These are phyloP conservation scores for Nannizzia gypsea DNA, from an alignment of 2,329 filamentous ascomycete species.

Conservation along the genomic window DNA sequence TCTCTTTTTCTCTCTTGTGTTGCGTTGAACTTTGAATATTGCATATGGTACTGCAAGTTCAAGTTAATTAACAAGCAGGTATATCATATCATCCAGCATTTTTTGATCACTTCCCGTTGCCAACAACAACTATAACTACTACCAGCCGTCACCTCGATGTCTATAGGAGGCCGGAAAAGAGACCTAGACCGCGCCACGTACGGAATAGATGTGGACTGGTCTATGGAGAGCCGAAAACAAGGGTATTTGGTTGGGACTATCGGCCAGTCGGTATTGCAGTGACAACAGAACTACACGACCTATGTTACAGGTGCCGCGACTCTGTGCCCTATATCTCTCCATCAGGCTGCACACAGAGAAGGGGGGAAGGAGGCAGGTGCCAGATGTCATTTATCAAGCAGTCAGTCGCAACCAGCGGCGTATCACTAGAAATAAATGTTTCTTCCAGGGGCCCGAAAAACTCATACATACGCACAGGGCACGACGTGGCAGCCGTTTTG, in stretches of 20 bases:
- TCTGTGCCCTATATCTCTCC: neutral
- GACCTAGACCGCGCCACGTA: no score
- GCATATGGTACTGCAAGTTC: no score
- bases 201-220: neutral
- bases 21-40: no score
- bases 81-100: no score
- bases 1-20: no score
- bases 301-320: neutral
- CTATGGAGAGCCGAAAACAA: neutral
- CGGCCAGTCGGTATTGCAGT: no score
- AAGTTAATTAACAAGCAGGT: no score
- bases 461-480: neutral
- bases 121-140: no score
- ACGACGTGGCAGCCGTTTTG: neutral
- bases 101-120: no score
- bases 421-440: neutral
- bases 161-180: no score
- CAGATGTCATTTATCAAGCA: neutral
- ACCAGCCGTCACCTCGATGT: no score
- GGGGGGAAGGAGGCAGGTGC: neutral
- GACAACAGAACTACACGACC: neutral
- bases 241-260: neutral
- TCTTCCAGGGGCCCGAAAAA: neutral
- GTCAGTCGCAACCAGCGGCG: neutral
- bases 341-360: neutral